Evolutionary conservation across 2,329 filamentous ascomycete species (phyloP), one percentile per base, ranked within the genome.

Genomic region (Diaporthe batatas): DNA sequence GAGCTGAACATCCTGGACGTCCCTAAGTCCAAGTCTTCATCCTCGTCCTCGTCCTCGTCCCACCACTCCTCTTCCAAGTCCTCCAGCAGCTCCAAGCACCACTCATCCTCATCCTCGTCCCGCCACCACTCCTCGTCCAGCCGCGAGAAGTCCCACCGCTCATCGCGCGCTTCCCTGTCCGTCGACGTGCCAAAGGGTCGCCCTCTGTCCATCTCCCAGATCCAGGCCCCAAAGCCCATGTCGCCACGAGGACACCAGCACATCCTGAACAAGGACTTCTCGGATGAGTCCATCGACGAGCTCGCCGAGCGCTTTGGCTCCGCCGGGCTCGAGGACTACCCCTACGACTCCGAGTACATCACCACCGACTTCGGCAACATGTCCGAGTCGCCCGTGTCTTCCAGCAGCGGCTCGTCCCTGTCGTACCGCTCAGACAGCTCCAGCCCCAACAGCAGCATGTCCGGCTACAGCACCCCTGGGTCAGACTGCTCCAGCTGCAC

Each of bases 1-100:
- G 94, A 95, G 85, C 90, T 99, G 79, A 99, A 99, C 90, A 94
- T 98, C 85, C 94, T 99, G 84, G 95, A 98, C 83, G 94, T 98
- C 75, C 93, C 95, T 82, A 89, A 87, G 81, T 85, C 87, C 73
- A 84, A 84, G 76, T 83, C 84, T 12, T 81, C 81, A 72, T 84
- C 85, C 71, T 76, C 81, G 32, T 81, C 85, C 71, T 76, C 81
- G 32, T 81, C 83, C 44, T 83, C 82, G 59, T 86, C 85, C 79
- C 84, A 83, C 78, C 86, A 85, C 73, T 84, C 81, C 84, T 85
- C 84, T 71, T 84, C 82, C 79, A 84, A 83, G 77, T 83, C 80
- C 75, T 83, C 81, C 71, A 58, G 68, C 55, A 67, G 62, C 32
- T 82, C 81, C 16, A 80, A 77, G 74, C 77, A 79, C 79, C 79